Conservation (phyloP, 257 asterid species). For the Nyctanthes arbortristis region DNA sequence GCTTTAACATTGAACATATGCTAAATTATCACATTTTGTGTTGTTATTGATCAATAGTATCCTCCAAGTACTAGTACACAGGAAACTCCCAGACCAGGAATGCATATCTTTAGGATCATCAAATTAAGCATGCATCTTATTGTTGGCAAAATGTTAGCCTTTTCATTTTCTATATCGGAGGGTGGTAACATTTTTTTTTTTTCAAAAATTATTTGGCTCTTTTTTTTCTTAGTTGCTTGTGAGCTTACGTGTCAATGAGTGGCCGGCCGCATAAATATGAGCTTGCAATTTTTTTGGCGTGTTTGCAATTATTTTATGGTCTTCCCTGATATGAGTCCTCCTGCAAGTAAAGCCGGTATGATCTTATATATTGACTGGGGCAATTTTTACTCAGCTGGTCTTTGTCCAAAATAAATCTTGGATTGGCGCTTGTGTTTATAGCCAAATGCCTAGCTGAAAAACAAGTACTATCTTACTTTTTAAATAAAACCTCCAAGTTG, state of each 20-base stretch:
- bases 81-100: background rate
- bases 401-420: background rate
- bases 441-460: background rate
- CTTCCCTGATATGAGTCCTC: background rate
- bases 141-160: background rate
- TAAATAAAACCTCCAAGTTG: background rate
- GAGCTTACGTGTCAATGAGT: background rate
- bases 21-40: background rate
- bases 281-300: background rate
- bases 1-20: constrained; percentile 6
- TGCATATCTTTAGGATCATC: background rate
- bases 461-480: background rate
- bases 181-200: background rate
- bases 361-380: background rate
- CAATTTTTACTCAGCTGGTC: background rate
- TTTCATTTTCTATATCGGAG: background rate
- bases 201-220: background rate
- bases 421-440: background rate
- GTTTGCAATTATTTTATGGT: background rate
- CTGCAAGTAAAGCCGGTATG: background rate
- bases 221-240: background rate
- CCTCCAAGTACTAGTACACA: background rate
- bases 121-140: background rate
- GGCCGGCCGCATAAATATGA: too few species aligned
- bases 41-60: background rate